Conservation (phyloP, 164 flowering plant genomes). For the Chimonanthus praecox region DNA sequence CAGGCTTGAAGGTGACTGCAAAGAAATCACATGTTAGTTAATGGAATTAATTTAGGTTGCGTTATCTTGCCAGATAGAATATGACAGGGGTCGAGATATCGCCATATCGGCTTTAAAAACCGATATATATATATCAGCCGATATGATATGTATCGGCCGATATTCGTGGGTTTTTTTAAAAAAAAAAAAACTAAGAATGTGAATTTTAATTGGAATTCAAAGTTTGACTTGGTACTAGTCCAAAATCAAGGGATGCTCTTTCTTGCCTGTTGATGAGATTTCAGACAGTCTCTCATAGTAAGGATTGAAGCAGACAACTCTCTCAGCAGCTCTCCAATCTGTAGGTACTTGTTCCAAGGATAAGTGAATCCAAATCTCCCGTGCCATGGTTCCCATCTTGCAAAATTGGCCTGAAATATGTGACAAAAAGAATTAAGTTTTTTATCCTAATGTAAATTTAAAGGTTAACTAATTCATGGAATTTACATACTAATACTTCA, state of each 20-base stretch:
- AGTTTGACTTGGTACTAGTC: background rate
- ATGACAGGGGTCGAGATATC: no score
- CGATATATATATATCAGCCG: background rate
- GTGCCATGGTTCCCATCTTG: slow-evolving; percentile 95
- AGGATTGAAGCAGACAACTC: slow-evolving; percentile 48
- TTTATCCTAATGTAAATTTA: background rate
- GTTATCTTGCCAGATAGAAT: background rate
- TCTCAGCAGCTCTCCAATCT: slow-evolving; percentile 54
- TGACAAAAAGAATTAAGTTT: background rate
- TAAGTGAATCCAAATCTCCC: slow-evolving; percentile 61
- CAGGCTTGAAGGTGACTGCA: background rate
- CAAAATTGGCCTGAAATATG: slow-evolving; percentile 62
- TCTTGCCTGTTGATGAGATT: slow-evolving; percentile 48
- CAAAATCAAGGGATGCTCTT: background rate
- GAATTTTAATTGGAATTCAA: no score
- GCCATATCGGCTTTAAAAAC: no score
- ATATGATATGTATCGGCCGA: background rate
- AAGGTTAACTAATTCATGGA: background rate
- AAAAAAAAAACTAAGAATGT: background rate
- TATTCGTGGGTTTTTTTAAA: background rate
- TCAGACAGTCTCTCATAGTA: slow-evolving; percentile 39
- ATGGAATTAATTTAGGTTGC: background rate
- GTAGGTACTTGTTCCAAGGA: slow-evolving; percentile 69
- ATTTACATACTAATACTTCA: slow-evolving; percentile 51
- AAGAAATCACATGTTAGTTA: background rate